Evolutionary conservation across 495 filamentous ascomycete species (phyloP), one percentile per base, ranked within the genome.

Genomic region (Penicillium malachiteum): DNA sequence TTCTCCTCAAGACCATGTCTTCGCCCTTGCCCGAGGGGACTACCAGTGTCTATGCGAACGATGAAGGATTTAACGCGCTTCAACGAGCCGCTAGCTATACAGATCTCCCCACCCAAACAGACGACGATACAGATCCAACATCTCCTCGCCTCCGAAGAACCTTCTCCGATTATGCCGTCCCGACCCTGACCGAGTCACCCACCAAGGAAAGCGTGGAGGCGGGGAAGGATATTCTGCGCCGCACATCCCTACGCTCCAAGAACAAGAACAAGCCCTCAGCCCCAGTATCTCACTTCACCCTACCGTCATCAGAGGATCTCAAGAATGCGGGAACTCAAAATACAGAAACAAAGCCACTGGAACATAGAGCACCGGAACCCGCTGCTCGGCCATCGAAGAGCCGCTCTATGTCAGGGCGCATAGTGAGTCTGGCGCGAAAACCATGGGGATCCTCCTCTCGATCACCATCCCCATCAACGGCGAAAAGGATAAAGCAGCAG

Each of bases 401-500:
- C 21, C 75, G 74, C 41, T 76, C 78, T 5, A 81, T 87, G 62
- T 85, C 86, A 5, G 85, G 84, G 40, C 82, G 86, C 30, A 78
- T 90, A 62, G 81, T 84, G 54, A 84, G 75, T 55, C 79, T 90
- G 58, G 84, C 87, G 11, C 81, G 81, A 57, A 82, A 82, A 63
- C 84, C 87, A 42, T 90, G 87, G 87, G 81, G 70, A 41, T 87
- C 87, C 17, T 76, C 80, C 9, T 85, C 84, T 33, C 75, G 82
- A 43, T 85, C 86, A 6, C 83, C 84, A 5, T 86, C 83, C 17
- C 84, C 87, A 12, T 72, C 72, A 5, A 46, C 43, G 13, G 66
- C 72, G 2, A 78, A 74, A 55, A 65, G 63, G 41, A 47, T 63
- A 8, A 71, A 76, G 62, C 61, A 70, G 46, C 46, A 50, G 48